Conservation (phyloP, 768 basidiomycete genomes). For the Baorangia bicolor region DNA sequence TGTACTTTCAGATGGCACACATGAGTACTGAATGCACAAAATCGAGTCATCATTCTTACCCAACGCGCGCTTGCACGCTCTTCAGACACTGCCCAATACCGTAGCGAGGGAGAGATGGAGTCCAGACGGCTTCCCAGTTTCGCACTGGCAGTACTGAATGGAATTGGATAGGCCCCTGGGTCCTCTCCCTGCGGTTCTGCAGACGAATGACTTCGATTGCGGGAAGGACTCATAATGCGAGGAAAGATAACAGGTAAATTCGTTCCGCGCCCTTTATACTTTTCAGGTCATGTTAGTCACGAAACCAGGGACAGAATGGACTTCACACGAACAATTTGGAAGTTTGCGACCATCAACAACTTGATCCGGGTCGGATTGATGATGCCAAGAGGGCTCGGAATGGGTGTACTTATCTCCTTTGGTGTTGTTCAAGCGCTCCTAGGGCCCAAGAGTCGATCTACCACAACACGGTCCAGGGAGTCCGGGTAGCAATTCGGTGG, state of each 20-base stretch:
- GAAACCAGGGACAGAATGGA: background rate
- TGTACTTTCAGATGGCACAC: slow-evolving; percentile 4
- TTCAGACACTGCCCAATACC: slow-evolving; percentile 15
- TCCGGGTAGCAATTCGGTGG: too few species aligned
- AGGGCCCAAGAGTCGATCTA: too few species aligned
- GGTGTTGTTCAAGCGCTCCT: too few species aligned
- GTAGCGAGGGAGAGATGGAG: background rate
- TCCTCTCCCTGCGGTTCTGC: background rate
- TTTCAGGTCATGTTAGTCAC: background rate
- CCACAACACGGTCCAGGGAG: too few species aligned
- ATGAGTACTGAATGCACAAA: background rate
- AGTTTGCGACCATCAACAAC: too few species aligned
- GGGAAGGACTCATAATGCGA: background rate
- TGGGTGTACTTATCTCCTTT: too few species aligned
- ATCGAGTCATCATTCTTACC: slow-evolving; percentile 10
- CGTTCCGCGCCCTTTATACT: background rate
- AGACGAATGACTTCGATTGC: background rate
- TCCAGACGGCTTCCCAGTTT: slow-evolving; percentile 22
- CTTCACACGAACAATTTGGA: background rate
- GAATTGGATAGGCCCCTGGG: slow-evolving; percentile 21
- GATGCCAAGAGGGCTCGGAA: too few species aligned
- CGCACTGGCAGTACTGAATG: background rate
- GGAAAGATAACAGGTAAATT: background rate
- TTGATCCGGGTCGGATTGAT: background rate
- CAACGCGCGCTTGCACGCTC: background rate